These are phyloP conservation scores for Tetracladium setigerum DNA, from an alignment of 495 filamentous ascomycete genomes.

Conservation along the genomic window DNA sequence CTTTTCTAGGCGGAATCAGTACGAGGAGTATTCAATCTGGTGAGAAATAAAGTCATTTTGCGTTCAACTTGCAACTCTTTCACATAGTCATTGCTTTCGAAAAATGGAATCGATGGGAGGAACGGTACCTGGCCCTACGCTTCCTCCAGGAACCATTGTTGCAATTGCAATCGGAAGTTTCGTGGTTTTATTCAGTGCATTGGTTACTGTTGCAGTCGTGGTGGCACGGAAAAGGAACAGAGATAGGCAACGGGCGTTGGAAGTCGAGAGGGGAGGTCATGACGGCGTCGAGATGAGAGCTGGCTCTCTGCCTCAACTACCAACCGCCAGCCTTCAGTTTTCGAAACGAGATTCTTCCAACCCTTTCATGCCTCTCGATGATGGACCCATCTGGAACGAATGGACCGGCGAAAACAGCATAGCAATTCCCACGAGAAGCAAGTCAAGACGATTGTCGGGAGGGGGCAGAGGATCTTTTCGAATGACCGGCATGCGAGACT, in stretches of 20 bases:
- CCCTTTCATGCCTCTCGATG: not conserved
- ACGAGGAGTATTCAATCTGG: no score
- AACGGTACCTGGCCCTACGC: not conserved
- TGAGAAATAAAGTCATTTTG: no score
- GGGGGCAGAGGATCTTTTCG: conserved; percentile 2
- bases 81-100: no score
- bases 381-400: not conserved
- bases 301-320: not conserved
- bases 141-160: conserved; percentile 18
- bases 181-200: conserved; percentile 30
- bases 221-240: conserved; percentile 36
- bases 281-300: not conserved
- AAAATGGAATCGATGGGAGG: no score
- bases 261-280: not conserved
- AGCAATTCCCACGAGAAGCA: not conserved
- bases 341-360: not conserved
- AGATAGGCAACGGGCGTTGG: not conserved
- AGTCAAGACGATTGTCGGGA: not conserved
- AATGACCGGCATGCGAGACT: conserved; percentile 5
- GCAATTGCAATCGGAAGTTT: conserved; percentile 37
- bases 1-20: no score
- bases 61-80: no score
- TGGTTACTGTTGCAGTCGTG: conserved; percentile 29
- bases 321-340: not conserved
- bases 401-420: not conserved